Evolutionary conservation across 1,284 basidiomycete species (phyloP), one percentile per base, ranked within the genome.

Genomic region (Hymenochaete sp.): DNA sequence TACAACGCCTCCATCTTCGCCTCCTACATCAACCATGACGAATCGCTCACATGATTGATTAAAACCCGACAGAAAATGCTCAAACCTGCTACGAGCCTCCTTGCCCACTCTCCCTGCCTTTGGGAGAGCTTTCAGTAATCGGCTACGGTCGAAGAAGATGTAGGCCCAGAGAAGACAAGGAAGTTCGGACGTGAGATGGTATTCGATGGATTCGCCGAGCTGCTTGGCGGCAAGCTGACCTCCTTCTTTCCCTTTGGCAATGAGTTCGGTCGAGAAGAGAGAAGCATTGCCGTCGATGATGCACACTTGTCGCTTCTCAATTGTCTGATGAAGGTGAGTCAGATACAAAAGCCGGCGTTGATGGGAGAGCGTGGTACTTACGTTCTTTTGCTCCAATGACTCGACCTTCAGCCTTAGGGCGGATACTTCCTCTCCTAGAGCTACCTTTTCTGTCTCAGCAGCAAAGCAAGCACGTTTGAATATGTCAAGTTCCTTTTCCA

Each of bases 1-100:
- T 58, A 84, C 81, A 22, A 77, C 75, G 2, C 75, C 79, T 61
- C 87, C 82, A 63, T 86, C 85, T 43, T 71, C 77, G 45, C 65
- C 67, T 19, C 83, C 82, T 42, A 83, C 81, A 58, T 88, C 83
- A 41, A 80, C 67, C 59, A 87, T 80, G 56, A 72, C 59, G 57
- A 81, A 82, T 31, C 76, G 67, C 48, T 76, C 74, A 9, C 71
- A 64, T 7, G 77, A 72, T 58, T 79, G 73, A 59, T 81, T 82
- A 53, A 84, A 79, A 7, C 82, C 81, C 44, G 69, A 60, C 42
- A 79, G 61, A 55, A 84, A 84, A 18, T 79, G 73, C 6, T 76
- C 75, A 51, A 82, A 75, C 39, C 65, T 68, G 35, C 58, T 55
- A 44, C 65, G 70, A 27, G 66, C 68, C 14, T 60, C 55, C 11